A percentile compares a stretch with the other conserved stretches of the same genome.
These are phyloP conservation scores for Corylus heterophylla DNA, from an alignment of 306 rosid species.

Conservation along the genomic window DNA sequence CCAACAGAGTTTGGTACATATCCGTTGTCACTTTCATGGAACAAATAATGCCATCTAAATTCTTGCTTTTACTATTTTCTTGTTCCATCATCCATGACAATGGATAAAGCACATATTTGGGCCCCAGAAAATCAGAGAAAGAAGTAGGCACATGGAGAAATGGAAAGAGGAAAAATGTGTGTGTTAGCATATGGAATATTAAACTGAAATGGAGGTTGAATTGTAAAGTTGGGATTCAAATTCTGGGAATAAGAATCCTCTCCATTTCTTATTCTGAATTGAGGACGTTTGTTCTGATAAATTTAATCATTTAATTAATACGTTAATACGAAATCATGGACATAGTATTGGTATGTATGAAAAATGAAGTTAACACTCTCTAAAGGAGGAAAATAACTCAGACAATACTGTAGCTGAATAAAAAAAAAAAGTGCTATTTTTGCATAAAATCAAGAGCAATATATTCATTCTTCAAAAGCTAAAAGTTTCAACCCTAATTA, in stretches of 20 bases:
- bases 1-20: neutral
- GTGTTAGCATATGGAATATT: too few species aligned
- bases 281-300: too few species aligned
- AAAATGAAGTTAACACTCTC: neutral
- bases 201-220: too few species aligned
- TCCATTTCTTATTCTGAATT: too few species aligned
- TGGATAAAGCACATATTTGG: neutral
- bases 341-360: neutral
- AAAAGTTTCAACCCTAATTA: conserved; percentile 19
- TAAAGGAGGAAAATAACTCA: neutral
- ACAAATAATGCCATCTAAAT: neutral
- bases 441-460: neutral
- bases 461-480: conserved; percentile 2
- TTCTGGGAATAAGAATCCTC: too few species aligned
- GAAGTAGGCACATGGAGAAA: too few species aligned
- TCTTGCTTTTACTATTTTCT: neutral
- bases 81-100: neutral
- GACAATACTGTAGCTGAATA: neutral
- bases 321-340: neutral
- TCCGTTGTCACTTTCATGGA: neutral
- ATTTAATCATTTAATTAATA: too few species aligned
- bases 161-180: too few species aligned
- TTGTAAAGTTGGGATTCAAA: too few species aligned
- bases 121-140: too few species aligned
- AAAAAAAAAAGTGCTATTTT: neutral